Percentiles rank a stretch among this genome's conserved stretches.
Evolutionary conservation across 2,329 filamentous ascomycete genomes (phyloP).

Genomic region (Apiospora koreana): DNA sequence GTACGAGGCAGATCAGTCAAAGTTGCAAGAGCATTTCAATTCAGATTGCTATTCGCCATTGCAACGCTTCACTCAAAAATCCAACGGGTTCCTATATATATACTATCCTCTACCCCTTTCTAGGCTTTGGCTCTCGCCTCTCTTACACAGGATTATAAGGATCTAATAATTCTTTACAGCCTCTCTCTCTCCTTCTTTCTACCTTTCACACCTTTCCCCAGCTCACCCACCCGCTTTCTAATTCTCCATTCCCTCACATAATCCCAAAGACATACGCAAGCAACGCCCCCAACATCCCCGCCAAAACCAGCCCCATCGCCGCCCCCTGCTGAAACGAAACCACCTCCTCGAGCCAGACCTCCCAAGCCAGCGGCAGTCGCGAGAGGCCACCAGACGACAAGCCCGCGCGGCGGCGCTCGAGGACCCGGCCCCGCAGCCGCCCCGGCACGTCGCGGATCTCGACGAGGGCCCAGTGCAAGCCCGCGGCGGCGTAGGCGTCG

Average conservation of each 20-base stretch:
- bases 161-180: background rate
- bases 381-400: background rate
- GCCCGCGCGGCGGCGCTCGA: slow-evolving; percentile 12
- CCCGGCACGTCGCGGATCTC: slow-evolving; percentile 24
- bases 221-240: background rate
- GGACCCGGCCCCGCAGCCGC: slow-evolving; percentile 22
- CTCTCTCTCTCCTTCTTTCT: background rate
- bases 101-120: background rate
- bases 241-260: background rate
- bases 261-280: background rate
- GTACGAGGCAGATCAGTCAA: no score
- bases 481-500: background rate
- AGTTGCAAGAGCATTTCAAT: no score
- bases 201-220: background rate
- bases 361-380: background rate
- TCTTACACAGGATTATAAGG: background rate
- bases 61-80: background rate
- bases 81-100: background rate
- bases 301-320: background rate
- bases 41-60: background rate
- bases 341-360: background rate
- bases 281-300: background rate
- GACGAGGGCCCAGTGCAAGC: slow-evolving; percentile 24
- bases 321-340: background rate
- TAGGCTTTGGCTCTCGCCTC: background rate